Evolutionary conservation across 1,139 yeast genomes (phyloP), one percentile per base, ranked within the genome.

Genomic region (Sugiyamaella sp.): DNA sequence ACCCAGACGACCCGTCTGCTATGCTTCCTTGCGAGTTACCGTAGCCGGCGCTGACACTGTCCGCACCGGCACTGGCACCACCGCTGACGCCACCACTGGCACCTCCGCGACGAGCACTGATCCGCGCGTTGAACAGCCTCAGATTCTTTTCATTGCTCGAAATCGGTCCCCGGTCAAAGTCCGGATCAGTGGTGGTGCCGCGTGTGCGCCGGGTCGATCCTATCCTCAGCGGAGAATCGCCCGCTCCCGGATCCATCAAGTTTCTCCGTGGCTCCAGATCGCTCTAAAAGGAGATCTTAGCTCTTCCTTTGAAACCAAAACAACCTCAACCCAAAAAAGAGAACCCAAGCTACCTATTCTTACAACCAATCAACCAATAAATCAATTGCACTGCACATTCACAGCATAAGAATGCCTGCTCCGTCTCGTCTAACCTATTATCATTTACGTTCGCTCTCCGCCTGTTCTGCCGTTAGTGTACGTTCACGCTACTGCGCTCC

Each of bases 91-190:
- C 24, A 9, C 22, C 35, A 17, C 37, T 33, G 4, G 17, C 48
- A 17, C 44, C 20, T n/a, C 33, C 37, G 2, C 37, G 33, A 20
- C 35, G 20, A 12, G 17, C 37, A 17, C 43, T 14, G 25, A 53
- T 53, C 35, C 39, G 53, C 6, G 56, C 56, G 37, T 53, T 46
- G 24, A 53, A 53, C 49, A 53, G 41, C 35, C 40, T 42, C 40
- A 46, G n/a, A 21, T 39, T 46, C 35, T 29, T 29, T 21, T 52
- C 55, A 19, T 21, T 29, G 19, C 43, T 47, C 17, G 44, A 40
- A 24, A 45, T 47, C 6, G 51, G 54, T 16, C 59, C 59, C 12
- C 59, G 46, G 35, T 56, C 57, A 37, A 56, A 56, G 35, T 57
- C 59, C 27, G 59, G 57, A 41, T 57, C 59, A n/a, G 51, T 10